Conservation (phyloP, 179 eudicot species). For the Corrigiola litoralis region DNA sequence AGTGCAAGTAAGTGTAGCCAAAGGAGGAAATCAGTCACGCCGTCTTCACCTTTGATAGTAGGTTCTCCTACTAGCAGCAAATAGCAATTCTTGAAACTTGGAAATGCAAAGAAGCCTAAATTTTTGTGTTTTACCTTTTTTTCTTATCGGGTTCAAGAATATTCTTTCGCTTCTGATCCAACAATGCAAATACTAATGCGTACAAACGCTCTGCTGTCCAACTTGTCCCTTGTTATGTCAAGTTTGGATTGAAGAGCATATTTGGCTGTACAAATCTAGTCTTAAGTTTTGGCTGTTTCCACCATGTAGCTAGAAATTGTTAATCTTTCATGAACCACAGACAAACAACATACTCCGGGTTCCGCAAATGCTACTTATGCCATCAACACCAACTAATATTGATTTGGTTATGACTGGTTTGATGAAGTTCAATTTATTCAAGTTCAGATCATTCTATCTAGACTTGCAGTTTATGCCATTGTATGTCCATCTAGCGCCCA, state of each 20-base stretch:
- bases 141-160: background rate
- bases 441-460: too few relatives aligned
- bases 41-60: constrained; percentile 37
- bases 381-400: too few relatives aligned
- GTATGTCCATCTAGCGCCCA: too few relatives aligned
- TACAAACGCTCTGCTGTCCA: background rate
- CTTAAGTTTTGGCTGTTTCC: background rate
- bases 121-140: constrained; percentile 6
- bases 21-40: constrained; percentile 25
- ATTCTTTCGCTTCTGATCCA: background rate
- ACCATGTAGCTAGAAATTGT: background rate
- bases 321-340: background rate
- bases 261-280: constrained; percentile 17
- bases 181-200: constrained; percentile 18
- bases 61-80: constrained; percentile 25
- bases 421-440: too few relatives aligned
- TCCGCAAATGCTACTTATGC: too few relatives aligned
- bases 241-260: constrained; percentile 12
- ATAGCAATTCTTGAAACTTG: constrained; percentile 14
- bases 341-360: background rate
- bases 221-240: background rate
- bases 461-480: too few relatives aligned
- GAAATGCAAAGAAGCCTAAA: background rate
- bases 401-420: too few relatives aligned
- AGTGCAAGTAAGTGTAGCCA: constrained; percentile 12